Conservation (phyloP, 192 early-diverging fungal genomes). For the Backusella morwellensis region DNA sequence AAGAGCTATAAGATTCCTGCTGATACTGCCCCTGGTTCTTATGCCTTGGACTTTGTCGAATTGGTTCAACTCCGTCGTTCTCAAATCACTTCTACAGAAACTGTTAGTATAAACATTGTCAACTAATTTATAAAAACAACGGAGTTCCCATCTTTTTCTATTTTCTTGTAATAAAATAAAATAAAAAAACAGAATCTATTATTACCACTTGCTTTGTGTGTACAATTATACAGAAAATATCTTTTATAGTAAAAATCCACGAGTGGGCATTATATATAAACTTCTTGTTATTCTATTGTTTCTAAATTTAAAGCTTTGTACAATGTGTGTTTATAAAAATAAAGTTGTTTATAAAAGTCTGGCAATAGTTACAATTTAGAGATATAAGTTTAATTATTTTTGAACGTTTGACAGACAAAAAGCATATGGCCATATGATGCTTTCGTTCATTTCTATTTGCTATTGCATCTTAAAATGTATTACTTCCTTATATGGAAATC, state of each 20-base stretch:
- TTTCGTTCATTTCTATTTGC: too few relatives aligned
- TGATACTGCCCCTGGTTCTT: slow-evolving; percentile 27
- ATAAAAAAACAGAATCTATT: neutral
- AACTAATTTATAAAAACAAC: slow-evolving; percentile 5
- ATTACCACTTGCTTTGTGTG: neutral
- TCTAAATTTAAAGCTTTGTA: neutral
- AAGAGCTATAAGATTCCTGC: slow-evolving; percentile 20
- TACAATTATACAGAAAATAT: neutral
- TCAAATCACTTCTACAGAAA: slow-evolving; percentile 23
- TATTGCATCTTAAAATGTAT: too few relatives aligned
- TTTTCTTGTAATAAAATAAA: neutral
- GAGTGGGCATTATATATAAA: neutral
- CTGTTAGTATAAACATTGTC: slow-evolving; percentile 24
- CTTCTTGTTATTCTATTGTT: neutral
- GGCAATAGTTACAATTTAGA: too few relatives aligned
- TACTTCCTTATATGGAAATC: too few relatives aligned
- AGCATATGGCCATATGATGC: too few relatives aligned
- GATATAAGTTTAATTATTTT: too few relatives aligned
- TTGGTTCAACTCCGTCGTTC: slow-evolving; percentile 19
- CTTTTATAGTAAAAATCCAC: neutral
- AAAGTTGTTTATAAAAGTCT: too few relatives aligned
- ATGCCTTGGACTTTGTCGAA: slow-evolving; percentile 28
- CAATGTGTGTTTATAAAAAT: too few relatives aligned
- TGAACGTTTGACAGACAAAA: too few relatives aligned
- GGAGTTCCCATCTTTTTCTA: neutral